Evolutionary conservation across 2,329 filamentous ascomycete species (phyloP).

Genomic region (Chaetomium sp.): DNA sequence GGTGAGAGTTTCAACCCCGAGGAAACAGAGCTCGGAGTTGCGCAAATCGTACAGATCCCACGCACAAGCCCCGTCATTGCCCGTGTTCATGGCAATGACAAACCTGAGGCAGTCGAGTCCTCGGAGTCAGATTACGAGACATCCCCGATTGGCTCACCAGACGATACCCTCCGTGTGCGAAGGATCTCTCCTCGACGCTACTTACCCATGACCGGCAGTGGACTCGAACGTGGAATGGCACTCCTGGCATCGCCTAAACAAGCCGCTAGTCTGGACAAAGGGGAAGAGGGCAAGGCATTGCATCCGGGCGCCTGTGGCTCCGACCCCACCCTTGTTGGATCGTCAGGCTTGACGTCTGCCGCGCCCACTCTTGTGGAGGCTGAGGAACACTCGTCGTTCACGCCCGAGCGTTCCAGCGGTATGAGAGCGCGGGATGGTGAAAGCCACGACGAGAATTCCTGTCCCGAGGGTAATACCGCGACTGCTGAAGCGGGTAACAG

Average conservation of each 20-base stretch:
- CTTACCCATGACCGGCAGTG: constrained; percentile 18
- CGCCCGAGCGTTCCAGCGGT: too few species aligned
- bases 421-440: too few species aligned
- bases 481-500: background rate
- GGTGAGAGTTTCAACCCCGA: constrained; percentile 18
- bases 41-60: constrained; percentile 15
- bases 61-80: background rate
- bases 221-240: constrained; percentile 15
- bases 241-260: constrained; percentile 10
- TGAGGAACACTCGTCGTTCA: too few species aligned
- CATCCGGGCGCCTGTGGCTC: background rate
- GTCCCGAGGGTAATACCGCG: background rate
- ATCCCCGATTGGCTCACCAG: constrained; percentile 15
- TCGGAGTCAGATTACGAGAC: constrained; percentile 24
- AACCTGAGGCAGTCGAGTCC: constrained; percentile 2
- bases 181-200: constrained; percentile 14
- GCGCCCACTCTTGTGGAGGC: too few species aligned
- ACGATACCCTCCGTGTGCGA: constrained; percentile 4
- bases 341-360: too few species aligned
- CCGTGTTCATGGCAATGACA: background rate
- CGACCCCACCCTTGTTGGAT: too few species aligned
- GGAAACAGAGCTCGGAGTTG: constrained; percentile 24
- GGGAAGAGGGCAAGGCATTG: background rate
- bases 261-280: background rate
- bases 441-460: too few species aligned